These are phyloP conservation scores for Phytomonas francai DNA, from an alignment of 208 protist genomes.

Conservation along the genomic window DNA sequence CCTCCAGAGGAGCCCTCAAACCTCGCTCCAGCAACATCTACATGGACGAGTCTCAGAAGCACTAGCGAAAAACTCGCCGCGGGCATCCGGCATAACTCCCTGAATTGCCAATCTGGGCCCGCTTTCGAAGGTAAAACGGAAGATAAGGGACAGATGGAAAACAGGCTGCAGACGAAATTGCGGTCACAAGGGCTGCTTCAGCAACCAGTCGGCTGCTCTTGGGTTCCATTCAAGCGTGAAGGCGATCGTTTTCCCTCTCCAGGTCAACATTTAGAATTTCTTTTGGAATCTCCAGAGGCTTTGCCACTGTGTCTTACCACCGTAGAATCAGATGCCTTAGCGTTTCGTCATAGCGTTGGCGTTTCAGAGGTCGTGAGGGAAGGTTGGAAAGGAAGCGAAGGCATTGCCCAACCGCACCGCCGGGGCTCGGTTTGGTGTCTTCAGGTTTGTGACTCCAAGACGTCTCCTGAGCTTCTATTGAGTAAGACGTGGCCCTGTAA, in stretches of 20 bases:
- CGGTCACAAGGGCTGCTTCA: background rate
- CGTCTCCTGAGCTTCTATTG: background rate
- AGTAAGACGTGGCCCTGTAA: background rate
- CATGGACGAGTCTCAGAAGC: background rate
- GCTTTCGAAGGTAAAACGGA: background rate
- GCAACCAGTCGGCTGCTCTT: background rate
- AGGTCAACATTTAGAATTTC: background rate
- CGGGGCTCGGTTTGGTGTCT: background rate
- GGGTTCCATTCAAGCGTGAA: background rate
- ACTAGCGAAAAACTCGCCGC: background rate
- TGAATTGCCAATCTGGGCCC: background rate
- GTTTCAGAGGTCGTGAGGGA: background rate
- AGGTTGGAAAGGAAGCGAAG: background rate
- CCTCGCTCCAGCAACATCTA: background rate
- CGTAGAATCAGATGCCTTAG: background rate
- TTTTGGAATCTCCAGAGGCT: background rate
- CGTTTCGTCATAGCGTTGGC: background rate
- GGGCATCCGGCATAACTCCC: background rate
- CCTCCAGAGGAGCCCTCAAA: background rate
- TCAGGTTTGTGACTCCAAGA: background rate
- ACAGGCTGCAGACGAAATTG: background rate
- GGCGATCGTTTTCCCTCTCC: background rate
- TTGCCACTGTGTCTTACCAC: background rate
- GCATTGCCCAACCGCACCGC: background rate
- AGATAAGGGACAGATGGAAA: background rate